A percentile compares a stretch with the other conserved stretches of the same genome.
phyloP scores from a whole-genome alignment of 495 filamentous ascomycete genomes.

The Neurospora sp. region DNA sequence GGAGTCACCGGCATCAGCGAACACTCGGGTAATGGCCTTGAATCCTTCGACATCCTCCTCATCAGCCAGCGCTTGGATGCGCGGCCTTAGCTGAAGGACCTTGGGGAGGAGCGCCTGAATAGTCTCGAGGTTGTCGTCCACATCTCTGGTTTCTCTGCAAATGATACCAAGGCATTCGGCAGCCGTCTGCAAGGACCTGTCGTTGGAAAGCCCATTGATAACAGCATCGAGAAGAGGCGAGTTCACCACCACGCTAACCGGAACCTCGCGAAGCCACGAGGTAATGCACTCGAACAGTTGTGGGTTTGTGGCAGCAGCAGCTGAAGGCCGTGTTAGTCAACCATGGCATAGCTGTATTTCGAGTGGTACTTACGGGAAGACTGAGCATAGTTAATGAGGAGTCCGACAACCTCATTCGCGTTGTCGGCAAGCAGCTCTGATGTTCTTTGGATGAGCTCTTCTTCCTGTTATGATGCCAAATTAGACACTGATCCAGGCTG shows the following conservation, averaged over 20 bases:
- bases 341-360: neutral
- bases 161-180: slow-evolving; percentile 89
- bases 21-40: slow-evolving; percentile 79
- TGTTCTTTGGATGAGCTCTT: slow-evolving; percentile 74
- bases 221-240: slow-evolving; percentile 78
- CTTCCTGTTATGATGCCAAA: slow-evolving; percentile 60
- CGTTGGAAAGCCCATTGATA: slow-evolving; percentile 61
- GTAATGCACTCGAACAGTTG: slow-evolving; percentile 89
- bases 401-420: slow-evolving; percentile 69
- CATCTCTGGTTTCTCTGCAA: slow-evolving; percentile 84
- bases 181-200: slow-evolving; percentile 74
- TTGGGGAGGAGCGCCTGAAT: slow-evolving; percentile 82
- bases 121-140: slow-evolving; percentile 70
- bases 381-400: slow-evolving; percentile 80
- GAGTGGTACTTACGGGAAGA: slow-evolving; percentile 61
- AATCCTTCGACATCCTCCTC: slow-evolving; percentile 79
- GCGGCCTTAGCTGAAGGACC: slow-evolving; percentile 66
- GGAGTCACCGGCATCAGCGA: slow-evolving; percentile 86
- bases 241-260: slow-evolving; percentile 69
- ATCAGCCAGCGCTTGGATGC: slow-evolving; percentile 63
- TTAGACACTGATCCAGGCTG: slow-evolving; percentile 44
- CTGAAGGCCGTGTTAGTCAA: slow-evolving; percentile 17
- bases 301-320: slow-evolving; percentile 70
- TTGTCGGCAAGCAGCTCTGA: slow-evolving; percentile 84
- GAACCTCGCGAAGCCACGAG: slow-evolving; percentile 90